A percentile compares a stretch with the other conserved stretches of the same genome.
phyloP scores from a whole-genome alignment of 2,329 filamentous ascomycete species.

The Fusarium temperatum region DNA sequence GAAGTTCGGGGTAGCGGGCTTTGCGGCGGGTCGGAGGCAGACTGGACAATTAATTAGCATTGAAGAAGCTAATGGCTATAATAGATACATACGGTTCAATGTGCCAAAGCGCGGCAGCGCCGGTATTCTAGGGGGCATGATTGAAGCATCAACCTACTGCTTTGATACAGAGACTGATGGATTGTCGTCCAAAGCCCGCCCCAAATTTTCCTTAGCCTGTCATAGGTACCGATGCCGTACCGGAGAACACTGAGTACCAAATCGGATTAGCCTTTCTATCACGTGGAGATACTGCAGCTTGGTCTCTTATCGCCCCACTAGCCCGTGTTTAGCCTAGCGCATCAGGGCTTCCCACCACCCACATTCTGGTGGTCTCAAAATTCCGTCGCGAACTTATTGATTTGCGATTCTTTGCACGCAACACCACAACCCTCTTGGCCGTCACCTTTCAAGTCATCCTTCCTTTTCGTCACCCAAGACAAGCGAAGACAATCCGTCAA shows the following conservation, averaged over 20 bases:
- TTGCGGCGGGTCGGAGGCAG: constrained; percentile 65
- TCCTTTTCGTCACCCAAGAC: constrained; percentile 46
- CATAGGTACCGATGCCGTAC: constrained; percentile 15
- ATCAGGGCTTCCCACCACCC: constrained; percentile 49
- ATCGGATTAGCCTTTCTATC: constrained; percentile 33
- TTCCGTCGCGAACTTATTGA: constrained; percentile 56
- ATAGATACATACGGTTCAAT: constrained; percentile 63
- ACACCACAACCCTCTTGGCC: constrained; percentile 41
- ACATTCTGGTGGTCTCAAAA: constrained; percentile 50
- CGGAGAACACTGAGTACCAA: not conserved
- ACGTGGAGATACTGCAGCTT: constrained; percentile 44
- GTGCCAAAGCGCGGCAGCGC: constrained; percentile 67
- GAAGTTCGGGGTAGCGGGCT: constrained; percentile 57
- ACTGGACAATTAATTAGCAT: constrained; percentile 55
- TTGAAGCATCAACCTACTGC: constrained; percentile 46
- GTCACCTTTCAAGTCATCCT: constrained; percentile 41
- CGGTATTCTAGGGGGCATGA: constrained; percentile 75
- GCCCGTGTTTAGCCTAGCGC: constrained; percentile 39
- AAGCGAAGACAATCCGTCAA: constrained; percentile 62
- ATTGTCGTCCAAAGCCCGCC: constrained; percentile 33
- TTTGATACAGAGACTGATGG: constrained; percentile 35
- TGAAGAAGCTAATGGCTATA: not conserved
- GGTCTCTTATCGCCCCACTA: constrained; percentile 26
- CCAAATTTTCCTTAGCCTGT: constrained; percentile 49
- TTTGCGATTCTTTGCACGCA: constrained; percentile 40